A percentile compares a stretch with the other conserved stretches of the same genome.
Conservation (phyloP, 1,284 basidiomycete species). For the Golubevia pallescens region DNA sequence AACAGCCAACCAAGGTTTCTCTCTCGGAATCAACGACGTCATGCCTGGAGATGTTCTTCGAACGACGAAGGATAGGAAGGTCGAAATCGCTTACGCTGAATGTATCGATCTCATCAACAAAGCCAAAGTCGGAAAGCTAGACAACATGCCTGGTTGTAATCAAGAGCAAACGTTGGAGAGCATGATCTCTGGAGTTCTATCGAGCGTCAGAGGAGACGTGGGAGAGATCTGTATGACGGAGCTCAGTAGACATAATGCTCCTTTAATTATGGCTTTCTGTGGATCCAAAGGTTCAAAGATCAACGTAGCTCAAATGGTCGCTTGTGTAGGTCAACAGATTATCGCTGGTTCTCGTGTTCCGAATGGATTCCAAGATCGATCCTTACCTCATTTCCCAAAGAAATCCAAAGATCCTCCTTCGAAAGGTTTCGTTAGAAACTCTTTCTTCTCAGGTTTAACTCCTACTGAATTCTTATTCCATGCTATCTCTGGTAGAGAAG, state of each 20-base stretch:
- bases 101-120: conserved; percentile 85
- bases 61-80: conserved; percentile 81
- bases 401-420: conserved; percentile 96
- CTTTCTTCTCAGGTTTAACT: conserved; percentile 91
- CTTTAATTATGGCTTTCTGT: conserved; percentile 98
- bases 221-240: conserved; percentile 99
- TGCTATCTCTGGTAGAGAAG: conserved; percentile 97
- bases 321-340: conserved; percentile 99
- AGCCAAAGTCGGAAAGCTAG: conserved; percentile 89
- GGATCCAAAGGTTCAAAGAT: conserved; percentile 99
- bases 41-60: conserved; percentile 88
- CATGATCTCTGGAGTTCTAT: conserved; percentile 89
- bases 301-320: conserved; percentile 99
- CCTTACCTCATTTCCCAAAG: conserved; percentile 96
- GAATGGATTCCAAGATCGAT: conserved; percentile 98
- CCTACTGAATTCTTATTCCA: conserved; percentile 99
- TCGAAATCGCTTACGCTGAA: conserved; percentile 85
- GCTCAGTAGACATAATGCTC: conserved; percentile 92
- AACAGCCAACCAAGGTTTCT: conserved; percentile 93
- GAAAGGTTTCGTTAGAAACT: conserved; percentile 95
- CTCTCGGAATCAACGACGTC: conserved; percentile 97
- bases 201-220: conserved; percentile 91
- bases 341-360: conserved; percentile 97
- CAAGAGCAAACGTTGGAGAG: conserved; percentile 97
- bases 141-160: conserved; percentile 94